Evolutionary conservation across 768 basidiomycete genomes (phyloP).

Genomic region (Mycena capillaripes): DNA sequence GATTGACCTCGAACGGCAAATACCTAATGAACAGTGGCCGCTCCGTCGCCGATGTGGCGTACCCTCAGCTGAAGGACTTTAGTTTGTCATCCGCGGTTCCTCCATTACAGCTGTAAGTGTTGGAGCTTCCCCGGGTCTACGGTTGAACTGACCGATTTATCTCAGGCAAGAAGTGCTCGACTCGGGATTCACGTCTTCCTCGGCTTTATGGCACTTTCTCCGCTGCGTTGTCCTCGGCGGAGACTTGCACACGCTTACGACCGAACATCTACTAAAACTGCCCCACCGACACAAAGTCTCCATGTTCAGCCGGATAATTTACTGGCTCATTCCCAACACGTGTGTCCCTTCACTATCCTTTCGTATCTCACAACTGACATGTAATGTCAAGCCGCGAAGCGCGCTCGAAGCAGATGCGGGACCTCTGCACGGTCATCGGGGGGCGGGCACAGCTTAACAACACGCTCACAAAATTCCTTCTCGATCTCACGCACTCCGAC

Average conservation of each 20-base stretch:
- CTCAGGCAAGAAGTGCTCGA: slow-evolving; percentile 5
- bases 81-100: not conserved
- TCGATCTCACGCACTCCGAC: slow-evolving; percentile 1
- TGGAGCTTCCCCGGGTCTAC: too few relatives aligned
- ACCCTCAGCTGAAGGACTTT: slow-evolving; percentile 20
- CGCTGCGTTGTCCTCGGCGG: slow-evolving; percentile 28
- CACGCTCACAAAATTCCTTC: not conserved
- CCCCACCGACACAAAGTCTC: slow-evolving; percentile 20
- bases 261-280: not conserved
- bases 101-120: not conserved
- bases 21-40: slow-evolving; percentile 21
- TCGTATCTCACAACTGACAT: not conserved
- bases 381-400: slow-evolving; percentile 7
- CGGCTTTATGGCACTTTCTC: slow-evolving; percentile 27
- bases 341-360: not conserved
- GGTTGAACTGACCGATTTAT: not conserved
- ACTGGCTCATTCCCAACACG: slow-evolving; percentile 29
- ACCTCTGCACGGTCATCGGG: slow-evolving; percentile 8
- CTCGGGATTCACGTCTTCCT: slow-evolving; percentile 2
- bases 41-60: slow-evolving; percentile 2
- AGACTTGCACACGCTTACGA: slow-evolving; percentile 3
- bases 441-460: not conserved
- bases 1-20: not conserved
- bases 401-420: not conserved
- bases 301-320: slow-evolving; percentile 29